Base-by-base conservation (phyloP, 352 stramenopile genomes). In the Phytophthora idaei region DNA sequence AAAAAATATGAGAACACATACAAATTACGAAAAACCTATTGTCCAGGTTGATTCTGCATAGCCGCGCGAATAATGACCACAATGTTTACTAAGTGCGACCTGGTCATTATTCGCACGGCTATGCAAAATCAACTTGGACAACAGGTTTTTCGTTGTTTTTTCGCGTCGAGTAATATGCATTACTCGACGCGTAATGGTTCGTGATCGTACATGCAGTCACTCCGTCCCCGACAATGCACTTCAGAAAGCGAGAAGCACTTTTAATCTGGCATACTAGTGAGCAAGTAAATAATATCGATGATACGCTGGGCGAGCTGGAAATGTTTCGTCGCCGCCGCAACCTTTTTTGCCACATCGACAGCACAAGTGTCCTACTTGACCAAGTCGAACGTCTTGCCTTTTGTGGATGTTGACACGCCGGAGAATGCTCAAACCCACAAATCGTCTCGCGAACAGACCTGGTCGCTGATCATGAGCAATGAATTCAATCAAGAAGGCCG, bases 351-450 rank as follows among this genome's bases (percentile, higher is more conserved):
- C 1, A 9, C 21, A 7, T 39, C 32, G 32, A 47, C 31, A 15
- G 42, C 55, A 1, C 54, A 62, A 62, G 39, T 10, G 3, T 62
- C 42, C 17, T 62, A 57, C 28, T 58, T 51, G 36, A 67, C 64
- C 27, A 61, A 71, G 34, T 71, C 57, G 5, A 44, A 47, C 0
- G 27, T 71, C 21, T 57, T 71, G 7, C 49, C 69, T n/a, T 91
- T 80, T 80, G 75, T 91, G 6, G 82, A 91, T 67, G 63, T 76
- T 21, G 54, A 67, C 17, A 91, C 82, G 11, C 80, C 82, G 1
- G 57, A 37, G 25, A 53, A 44, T 42, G 56, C 56, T 25, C 44
- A 63, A 42, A 37, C 42, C 2, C 42, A 61, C 29, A 53, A 61
- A 27, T 61, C 56, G 56, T 56, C 46, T 49, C 46, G 54, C 3